These are phyloP conservation scores for Penicillium aurantiogriseum DNA, from an alignment of 2,329 filamentous ascomycete genomes.

Conservation along the genomic window DNA sequence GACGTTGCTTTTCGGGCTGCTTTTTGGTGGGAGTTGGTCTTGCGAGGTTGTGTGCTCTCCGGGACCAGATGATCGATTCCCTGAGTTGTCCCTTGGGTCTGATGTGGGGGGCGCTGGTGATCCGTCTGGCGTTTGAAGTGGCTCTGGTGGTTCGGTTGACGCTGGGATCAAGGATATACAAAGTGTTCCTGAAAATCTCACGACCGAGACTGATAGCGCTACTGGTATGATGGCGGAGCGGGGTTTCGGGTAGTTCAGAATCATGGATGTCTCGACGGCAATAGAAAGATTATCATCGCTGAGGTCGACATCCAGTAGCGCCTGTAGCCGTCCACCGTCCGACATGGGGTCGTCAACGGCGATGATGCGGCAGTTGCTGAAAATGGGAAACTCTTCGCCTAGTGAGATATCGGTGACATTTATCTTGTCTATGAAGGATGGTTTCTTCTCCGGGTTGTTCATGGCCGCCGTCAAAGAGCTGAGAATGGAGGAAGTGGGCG, in stretches of 20 bases:
- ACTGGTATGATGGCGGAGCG: constrained; percentile 87
- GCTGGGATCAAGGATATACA: constrained; percentile 89
- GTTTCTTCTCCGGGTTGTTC: constrained; percentile 82
- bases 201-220: constrained; percentile 84
- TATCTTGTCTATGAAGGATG: constrained; percentile 91
- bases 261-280: constrained; percentile 87
- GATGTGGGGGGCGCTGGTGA: constrained; percentile 30
- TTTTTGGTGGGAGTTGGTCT: constrained; percentile 28
- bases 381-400: constrained; percentile 96
- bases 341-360: constrained; percentile 62
- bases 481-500: constrained; percentile 62
- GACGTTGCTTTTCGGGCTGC: constrained; percentile 76
- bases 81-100: constrained; percentile 8
- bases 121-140: constrained; percentile 37
- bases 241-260: constrained; percentile 92
- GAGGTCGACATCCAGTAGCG: constrained; percentile 93
- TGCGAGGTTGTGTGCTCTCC: constrained; percentile 10
- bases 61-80: constrained; percentile 4
- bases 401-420: constrained; percentile 89
- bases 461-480: constrained; percentile 78
- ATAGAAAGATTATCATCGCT: constrained; percentile 89
- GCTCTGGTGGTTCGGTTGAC: constrained; percentile 36
- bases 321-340: constrained; percentile 77
- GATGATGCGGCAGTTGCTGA: constrained; percentile 96
- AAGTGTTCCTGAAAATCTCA: constrained; percentile 90